Percentiles rank a stretch among this genome's conserved stretches.
These are phyloP conservation scores for Tetraselmis striata DNA, from an alignment of 139 green algal genomes.

Conservation along the genomic window DNA sequence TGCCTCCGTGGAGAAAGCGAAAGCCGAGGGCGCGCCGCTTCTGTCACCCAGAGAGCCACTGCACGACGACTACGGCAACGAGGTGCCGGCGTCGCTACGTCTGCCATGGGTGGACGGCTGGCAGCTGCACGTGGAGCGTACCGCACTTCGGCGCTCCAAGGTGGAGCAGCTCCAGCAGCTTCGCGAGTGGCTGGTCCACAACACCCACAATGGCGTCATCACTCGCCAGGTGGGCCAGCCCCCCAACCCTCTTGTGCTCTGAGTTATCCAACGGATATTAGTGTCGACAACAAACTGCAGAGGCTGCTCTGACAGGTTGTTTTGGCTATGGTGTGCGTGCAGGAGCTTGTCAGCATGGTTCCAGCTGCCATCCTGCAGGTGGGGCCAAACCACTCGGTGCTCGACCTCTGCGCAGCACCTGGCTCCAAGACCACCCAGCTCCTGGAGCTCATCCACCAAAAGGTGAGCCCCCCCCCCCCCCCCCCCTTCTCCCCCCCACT, in stretches of 20 bases:
- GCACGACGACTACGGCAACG: not conserved
- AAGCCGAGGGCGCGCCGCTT: not conserved
- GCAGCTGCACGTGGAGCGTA: not conserved
- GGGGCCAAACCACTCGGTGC: slow-evolving; percentile 38
- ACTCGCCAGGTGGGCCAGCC: not conserved
- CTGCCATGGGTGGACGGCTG: not conserved
- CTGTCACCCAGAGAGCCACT: not conserved
- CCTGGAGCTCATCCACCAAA: slow-evolving; percentile 81
- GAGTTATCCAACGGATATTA: too few relatives aligned
- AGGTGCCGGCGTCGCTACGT: not conserved
- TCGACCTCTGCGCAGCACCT: slow-evolving; percentile 97
- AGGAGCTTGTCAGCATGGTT: not conserved
- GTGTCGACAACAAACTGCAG: too few relatives aligned
- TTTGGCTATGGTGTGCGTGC: not conserved
- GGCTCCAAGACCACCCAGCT: slow-evolving; percentile 97
- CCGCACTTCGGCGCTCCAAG: not conserved
- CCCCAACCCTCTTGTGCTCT: too few relatives aligned
- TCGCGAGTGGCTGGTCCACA: not conserved
- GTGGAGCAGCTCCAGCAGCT: not conserved
- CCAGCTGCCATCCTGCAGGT: not conserved
- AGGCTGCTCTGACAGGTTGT: too few relatives aligned
- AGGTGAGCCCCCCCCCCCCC: not conserved
- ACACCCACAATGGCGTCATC: not conserved
- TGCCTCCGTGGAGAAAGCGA: not conserved
- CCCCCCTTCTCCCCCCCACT: too few relatives aligned